Evolutionary conservation across 176 grass and related monocot genomes (phyloP).

Genomic region (Oryza meyeriana): DNA sequence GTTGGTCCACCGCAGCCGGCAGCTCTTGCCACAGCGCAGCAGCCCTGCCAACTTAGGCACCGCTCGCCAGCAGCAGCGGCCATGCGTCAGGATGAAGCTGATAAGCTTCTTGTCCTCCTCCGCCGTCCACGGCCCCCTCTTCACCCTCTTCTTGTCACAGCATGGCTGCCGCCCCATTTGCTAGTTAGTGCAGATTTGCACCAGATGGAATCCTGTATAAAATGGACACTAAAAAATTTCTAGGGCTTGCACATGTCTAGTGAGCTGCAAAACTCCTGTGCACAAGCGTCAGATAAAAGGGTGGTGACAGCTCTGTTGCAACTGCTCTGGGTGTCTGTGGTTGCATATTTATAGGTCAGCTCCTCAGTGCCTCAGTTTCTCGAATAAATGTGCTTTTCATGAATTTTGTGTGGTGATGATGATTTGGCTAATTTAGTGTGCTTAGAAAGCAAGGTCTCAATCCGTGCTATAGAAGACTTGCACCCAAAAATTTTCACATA

Average conservation of each 20-base stretch:
- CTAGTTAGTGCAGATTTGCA: constrained; percentile 7
- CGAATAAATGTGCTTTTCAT: not conserved
- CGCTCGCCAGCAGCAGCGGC: constrained; percentile 70
- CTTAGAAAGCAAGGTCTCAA: constrained; percentile 33
- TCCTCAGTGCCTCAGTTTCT: not conserved
- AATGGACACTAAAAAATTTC: constrained; percentile 12
- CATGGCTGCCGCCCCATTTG: constrained; percentile 75
- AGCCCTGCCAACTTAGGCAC: constrained; percentile 74
- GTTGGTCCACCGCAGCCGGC: constrained; percentile 77
- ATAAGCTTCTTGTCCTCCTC: constrained; percentile 85
- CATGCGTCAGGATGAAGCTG: constrained; percentile 61
- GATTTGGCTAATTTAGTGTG: constrained; percentile 24
- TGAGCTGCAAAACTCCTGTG: constrained; percentile 36
- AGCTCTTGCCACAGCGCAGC: constrained; percentile 77
- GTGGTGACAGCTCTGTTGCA: constrained; percentile 37
- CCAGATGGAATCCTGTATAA: constrained; percentile 17
- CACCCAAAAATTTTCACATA: not conserved
- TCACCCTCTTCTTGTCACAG: constrained; percentile 70
- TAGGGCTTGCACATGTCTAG: constrained; percentile 14
- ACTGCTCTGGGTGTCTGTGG: constrained; percentile 21
- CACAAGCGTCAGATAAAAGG: constrained; percentile 31
- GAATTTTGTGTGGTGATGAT: constrained; percentile 29
- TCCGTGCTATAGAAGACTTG: not conserved
- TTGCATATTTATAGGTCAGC: constrained; percentile 16
- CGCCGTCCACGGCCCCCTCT: constrained; percentile 66